Conservation (phyloP, 768 basidiomycete genomes). For the Cyclocybe aegerita region DNA sequence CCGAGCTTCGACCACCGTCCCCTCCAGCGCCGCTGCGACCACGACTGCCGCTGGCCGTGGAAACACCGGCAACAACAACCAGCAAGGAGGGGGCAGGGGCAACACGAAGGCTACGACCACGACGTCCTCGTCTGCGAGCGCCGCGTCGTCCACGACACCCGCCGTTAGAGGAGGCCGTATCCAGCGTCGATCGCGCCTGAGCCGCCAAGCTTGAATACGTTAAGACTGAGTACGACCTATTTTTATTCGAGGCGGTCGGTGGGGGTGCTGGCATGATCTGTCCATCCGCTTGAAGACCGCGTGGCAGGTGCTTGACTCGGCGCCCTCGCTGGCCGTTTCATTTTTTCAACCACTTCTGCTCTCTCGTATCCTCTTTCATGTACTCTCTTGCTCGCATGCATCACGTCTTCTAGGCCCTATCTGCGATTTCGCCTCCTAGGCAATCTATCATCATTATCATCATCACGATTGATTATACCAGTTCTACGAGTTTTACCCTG, state of each 20-base stretch:
- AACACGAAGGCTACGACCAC: neutral
- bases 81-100: neutral
- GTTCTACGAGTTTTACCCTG: slow-evolving; percentile 5
- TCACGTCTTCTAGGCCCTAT: slow-evolving; percentile 6
- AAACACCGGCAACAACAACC: slow-evolving; percentile 3
- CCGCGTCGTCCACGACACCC: neutral
- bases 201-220: slow-evolving; percentile 10
- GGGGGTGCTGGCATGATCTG: slow-evolving; percentile 3
- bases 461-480: slow-evolving; percentile 11
- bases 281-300: no score
- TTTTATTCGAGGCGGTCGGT: slow-evolving; percentile 4
- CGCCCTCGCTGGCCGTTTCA: neutral
- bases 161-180: neutral
- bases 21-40: neutral
- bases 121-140: neutral
- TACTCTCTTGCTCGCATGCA: slow-evolving; percentile 10
- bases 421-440: slow-evolving; percentile 10
- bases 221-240: slow-evolving; percentile 7
- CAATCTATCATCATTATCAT: slow-evolving; percentile 2
- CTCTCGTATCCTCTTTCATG: slow-evolving; percentile 5
- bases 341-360: slow-evolving; percentile 8
- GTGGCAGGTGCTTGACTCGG: neutral
- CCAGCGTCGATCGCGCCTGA: slow-evolving; percentile 6
- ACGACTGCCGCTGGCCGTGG: neutral
- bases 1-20: no score